Base-by-base conservation (phyloP, 441 rosid species). In the Syzygium malaccense region DNA sequence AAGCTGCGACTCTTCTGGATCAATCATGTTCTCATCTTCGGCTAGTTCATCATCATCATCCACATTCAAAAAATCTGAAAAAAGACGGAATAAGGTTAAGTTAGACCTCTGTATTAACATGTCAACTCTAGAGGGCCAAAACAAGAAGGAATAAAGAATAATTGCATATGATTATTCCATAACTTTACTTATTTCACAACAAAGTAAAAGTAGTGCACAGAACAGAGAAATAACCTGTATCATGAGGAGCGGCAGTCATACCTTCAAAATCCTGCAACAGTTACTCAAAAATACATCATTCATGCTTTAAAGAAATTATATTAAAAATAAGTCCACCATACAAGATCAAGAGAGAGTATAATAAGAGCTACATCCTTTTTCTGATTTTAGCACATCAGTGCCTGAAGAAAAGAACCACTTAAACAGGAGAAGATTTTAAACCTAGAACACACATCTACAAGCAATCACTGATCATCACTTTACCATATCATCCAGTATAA, bases 1-100 rank as follows among this genome's bases (percentile, higher is more conserved):
- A 91, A 97, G 93, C 88, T 89, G 92, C 87, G 95, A 86, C 51
- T 95, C 98, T 84, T 96, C 98, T 87, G 90, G 92, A 89, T 92
- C 86, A 53, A 93, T 92, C 89, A 89, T 71, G 45, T 91, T 96
- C 87, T 95, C 95, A 78, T 96, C 95, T 86, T 94, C 98, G 88
- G 94, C 98, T 62, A 90, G 97, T 85, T 89, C 79, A 87, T 96
- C 99, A 33, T 97, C 99, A 91, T 97, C 99, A 91, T 98, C 98
- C 85, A 95, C 96, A 88, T 96, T 97, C 92, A 98, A 89, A 91
- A 98, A 98, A 57, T 94, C 99, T 98, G 94, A 78, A 87, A 87
- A 79, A 86, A 86, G 89, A 60, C 87, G n/a, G 89, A 64, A 68
- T 79, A 91, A 56, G 68, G 55, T 91, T 37, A 75, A 41, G 28